Evolutionary conservation across 768 basidiomycete genomes (phyloP), one percentile per base, ranked within the genome.

Genomic region (Rickenella mellea): DNA sequence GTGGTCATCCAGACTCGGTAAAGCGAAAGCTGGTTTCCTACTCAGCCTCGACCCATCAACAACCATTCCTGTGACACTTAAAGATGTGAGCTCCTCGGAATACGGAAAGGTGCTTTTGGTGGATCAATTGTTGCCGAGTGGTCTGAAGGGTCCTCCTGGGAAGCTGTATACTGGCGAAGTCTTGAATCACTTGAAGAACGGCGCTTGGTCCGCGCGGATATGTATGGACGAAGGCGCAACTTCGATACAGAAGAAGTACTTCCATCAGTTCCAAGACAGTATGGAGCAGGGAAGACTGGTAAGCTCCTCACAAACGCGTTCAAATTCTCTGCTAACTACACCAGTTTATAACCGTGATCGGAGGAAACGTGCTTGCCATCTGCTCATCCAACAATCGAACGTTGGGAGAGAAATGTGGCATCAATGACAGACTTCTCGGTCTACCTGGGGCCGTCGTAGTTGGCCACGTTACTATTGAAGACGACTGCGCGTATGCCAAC

Each of bases 261-360:
- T 80, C 44, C 54, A 65, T 3, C 59, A 57, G 10, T 76, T 84
- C 55, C 48, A 59, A 9, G 53, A 60, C n/a, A 70, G 75, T 12
- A 64, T 85, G 30, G 54, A 66, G 45, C 54, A 62, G 6, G 74
- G 73, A 10, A 73, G 75, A 39, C 58, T 80, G 55, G 82, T 83
- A 52, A 39, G 72, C 53, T 0, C 28, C 12, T 21, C 0, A 10
- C 14, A 10, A 10, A 17, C 27, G 14, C 17, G 30, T 9, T 15
- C 41, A 5, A 26, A 14, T 15, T 25, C 41, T 10, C 10, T 14
- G n/a, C n/a, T 46, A 33, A 12, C 1, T 11, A 14, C 30, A 24
- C 6, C 46, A 84, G 82, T 82, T 80, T 53, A 63, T 82, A 24
- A 67, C 71, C 6, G 67, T 74, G 48, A 67, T 67, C 19, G 74